phyloP scores from a whole-genome alignment of 305 asterid genomes.

The Fraxinus ornus region DNA sequence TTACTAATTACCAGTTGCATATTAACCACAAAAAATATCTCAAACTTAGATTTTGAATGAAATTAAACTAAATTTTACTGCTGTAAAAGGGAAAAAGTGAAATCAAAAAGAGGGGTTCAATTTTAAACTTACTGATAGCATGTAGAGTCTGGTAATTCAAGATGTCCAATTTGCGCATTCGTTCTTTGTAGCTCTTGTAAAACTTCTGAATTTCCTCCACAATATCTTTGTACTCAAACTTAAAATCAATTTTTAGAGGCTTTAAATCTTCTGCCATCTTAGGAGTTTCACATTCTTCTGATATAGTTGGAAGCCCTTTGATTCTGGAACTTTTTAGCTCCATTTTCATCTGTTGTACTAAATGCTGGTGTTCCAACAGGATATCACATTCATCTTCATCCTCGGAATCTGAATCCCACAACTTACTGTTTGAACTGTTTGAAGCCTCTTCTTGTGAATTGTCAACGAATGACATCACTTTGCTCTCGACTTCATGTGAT shows the following conservation, averaged over 20 bases:
- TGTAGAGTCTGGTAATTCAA: constrained; percentile 81
- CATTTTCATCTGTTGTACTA: constrained; percentile 75
- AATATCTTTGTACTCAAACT: constrained; percentile 64
- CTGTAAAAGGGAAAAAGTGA: neutral
- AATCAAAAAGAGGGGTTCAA: neutral
- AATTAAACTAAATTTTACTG: neutral
- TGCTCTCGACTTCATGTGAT: neutral
- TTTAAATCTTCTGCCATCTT: constrained; percentile 57
- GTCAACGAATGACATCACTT: constrained; percentile 1
- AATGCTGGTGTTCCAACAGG: constrained; percentile 57
- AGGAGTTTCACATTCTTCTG: constrained; percentile 71
- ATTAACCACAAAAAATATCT: neutral
- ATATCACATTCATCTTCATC: constrained; percentile 58
- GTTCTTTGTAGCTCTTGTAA: constrained; percentile 69
- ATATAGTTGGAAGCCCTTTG: constrained; percentile 74
- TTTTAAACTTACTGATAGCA: constrained; percentile 70
- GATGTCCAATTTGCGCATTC: constrained; percentile 76
- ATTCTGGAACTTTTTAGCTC: constrained; percentile 60
- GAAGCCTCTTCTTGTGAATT: constrained; percentile 9
- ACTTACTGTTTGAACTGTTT: neutral
- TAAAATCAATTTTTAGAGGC: constrained; percentile 59
- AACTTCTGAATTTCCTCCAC: constrained; percentile 65
- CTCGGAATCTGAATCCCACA: constrained; percentile 41
- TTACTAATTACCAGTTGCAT: too few relatives aligned
- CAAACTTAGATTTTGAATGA: neutral